Conservation (phyloP, 768 basidiomycete genomes). For the Hygrocybe coccinea region DNA sequence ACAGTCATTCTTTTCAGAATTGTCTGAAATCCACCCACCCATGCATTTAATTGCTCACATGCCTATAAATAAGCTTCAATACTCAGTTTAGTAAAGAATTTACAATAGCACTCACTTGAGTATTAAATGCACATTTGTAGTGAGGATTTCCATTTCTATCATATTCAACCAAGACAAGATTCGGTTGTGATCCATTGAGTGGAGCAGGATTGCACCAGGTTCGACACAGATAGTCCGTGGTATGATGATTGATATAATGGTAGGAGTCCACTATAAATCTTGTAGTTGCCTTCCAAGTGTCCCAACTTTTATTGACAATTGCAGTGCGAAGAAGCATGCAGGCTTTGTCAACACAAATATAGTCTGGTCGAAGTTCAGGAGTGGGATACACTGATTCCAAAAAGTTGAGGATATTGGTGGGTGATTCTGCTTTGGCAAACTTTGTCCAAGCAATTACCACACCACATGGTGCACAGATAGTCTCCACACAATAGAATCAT, state of each 20-base stretch:
- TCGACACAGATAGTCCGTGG: not conserved
- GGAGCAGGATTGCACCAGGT: conserved; percentile 19
- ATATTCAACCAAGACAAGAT: conserved; percentile 21
- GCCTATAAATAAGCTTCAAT: conserved; percentile 12
- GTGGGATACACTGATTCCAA: conserved; percentile 19
- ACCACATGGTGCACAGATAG: conserved; percentile 2
- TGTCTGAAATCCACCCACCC: conserved; percentile 29
- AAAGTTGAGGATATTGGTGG: conserved; percentile 17
- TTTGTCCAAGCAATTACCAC: conserved; percentile 25
- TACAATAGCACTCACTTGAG: not conserved
- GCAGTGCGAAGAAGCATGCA: conserved; percentile 5
- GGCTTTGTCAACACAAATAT: conserved; percentile 16
- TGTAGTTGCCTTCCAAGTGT: conserved; percentile 13
- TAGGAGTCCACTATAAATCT: conserved; percentile 25
- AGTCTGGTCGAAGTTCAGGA: conserved; percentile 14
- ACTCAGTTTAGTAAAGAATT: not conserved
- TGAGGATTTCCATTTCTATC: conserved; percentile 19
- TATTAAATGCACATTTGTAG: conserved; percentile 13
- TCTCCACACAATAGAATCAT: not conserved
- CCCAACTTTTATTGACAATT: conserved; percentile 6
- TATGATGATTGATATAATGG: conserved; percentile 10
- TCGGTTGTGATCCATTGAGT: conserved; percentile 26
- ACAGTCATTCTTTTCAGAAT: conserved; percentile 24
- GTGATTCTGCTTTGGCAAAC: conserved; percentile 26
- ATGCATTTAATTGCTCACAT: conserved; percentile 32